These are phyloP conservation scores for Pyronema domesticum DNA, from an alignment of 495 filamentous ascomycete species.

Conservation along the genomic window DNA sequence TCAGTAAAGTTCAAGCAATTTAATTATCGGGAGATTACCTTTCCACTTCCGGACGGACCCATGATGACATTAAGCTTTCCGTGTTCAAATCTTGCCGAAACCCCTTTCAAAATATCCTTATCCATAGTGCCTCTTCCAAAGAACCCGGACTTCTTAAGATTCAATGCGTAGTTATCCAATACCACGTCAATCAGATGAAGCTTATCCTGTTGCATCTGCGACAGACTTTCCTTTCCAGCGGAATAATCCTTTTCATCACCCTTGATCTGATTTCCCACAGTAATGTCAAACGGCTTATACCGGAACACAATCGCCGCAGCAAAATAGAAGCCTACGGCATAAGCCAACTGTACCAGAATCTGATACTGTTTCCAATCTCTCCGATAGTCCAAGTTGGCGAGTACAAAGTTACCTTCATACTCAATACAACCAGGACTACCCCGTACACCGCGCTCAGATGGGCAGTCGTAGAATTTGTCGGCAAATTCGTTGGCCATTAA, in stretches of 20 bases:
- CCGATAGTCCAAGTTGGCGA: conserved; percentile 46
- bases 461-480: conserved; percentile 49
- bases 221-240: conserved; percentile 44
- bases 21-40: conserved; percentile 18
- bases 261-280: conserved; percentile 35
- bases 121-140: conserved; percentile 30
- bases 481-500: conserved; percentile 52
- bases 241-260: conserved; percentile 38
- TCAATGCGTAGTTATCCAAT: conserved; percentile 41
- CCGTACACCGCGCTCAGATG: conserved; percentile 32
- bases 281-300: conserved; percentile 41
- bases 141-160: conserved; percentile 40
- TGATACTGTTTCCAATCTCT: conserved; percentile 43
- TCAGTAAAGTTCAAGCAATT: neutral
- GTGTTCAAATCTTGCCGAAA: conserved; percentile 43
- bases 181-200: conserved; percentile 38
- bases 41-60: conserved; percentile 60
- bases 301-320: conserved; percentile 38
- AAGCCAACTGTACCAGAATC: conserved; percentile 41
- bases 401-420: conserved; percentile 49
- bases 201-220: conserved; percentile 32
- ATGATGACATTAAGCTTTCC: conserved; percentile 56
- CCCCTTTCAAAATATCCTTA: conserved; percentile 43
- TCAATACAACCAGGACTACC: conserved; percentile 43
- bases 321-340: conserved; percentile 38